Percentiles rank a stretch among this genome's conserved stretches.
These are phyloP conservation scores for Avena atlantica DNA, from an alignment of 176 grass and related monocot species.

Conservation along the genomic window DNA sequence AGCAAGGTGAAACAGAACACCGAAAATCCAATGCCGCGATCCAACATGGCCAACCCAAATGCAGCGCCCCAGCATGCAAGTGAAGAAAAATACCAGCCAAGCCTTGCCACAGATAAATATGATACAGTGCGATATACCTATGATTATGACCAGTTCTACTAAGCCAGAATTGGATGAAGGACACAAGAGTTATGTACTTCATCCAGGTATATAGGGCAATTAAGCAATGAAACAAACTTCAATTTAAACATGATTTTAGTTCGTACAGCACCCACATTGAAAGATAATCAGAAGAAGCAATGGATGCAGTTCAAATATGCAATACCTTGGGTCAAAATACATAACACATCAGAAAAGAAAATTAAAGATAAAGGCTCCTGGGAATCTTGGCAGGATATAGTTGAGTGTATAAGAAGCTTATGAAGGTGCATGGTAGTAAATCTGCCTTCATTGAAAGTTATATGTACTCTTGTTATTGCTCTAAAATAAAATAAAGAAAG, in stretches of 20 bases:
- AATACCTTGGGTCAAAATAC: slow-evolving; percentile 38
- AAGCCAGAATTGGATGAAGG: slow-evolving; percentile 29
- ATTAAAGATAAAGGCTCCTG: slow-evolving; percentile 41
- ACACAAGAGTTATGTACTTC: slow-evolving; percentile 15
- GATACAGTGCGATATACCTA: background rate
- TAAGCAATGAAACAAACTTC: slow-evolving; percentile 16
- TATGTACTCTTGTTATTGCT: background rate
- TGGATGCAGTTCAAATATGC: background rate
- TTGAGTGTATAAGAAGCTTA: slow-evolving; percentile 47
- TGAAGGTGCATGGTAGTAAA: slow-evolving; percentile 7
- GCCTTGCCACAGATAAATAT: slow-evolving; percentile 24
- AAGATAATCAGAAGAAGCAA: slow-evolving; percentile 34
- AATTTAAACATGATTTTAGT: slow-evolving; percentile 22
- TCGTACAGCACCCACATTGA: slow-evolving; percentile 16
- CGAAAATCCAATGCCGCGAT: background rate
- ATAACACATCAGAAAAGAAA: slow-evolving; percentile 42
- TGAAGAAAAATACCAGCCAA: slow-evolving; percentile 25
- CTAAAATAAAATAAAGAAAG: slow-evolving; percentile 28
- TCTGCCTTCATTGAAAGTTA: background rate
- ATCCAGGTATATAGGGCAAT: background rate
- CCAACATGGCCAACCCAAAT: background rate
- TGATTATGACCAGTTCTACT: slow-evolving; percentile 31
- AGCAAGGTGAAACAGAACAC: background rate
- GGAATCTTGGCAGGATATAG: slow-evolving; percentile 47
- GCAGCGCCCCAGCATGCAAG: background rate